Conservation (phyloP, 371 early-diverging fungal species). For the Mucor sp. region DNA sequence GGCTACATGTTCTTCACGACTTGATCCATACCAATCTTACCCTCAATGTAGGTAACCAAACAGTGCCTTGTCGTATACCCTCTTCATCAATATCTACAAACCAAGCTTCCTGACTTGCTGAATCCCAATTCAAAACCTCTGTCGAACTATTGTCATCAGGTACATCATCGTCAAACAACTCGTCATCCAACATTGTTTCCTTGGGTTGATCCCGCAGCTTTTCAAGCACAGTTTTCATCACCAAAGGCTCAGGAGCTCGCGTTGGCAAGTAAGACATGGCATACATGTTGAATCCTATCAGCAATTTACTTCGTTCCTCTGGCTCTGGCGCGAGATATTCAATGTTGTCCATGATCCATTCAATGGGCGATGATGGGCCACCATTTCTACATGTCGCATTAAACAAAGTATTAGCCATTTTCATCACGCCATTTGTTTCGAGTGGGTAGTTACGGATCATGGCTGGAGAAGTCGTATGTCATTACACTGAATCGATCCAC, state of each 20-base stretch:
- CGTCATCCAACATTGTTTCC: slow-evolving; percentile 3
- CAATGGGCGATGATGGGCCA: slow-evolving; percentile 59
- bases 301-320: slow-evolving; percentile 44
- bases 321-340: slow-evolving; percentile 33
- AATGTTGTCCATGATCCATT: slow-evolving; percentile 63
- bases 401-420: neutral
- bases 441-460: slow-evolving; percentile 30
- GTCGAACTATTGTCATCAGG: slow-evolving; percentile 4
- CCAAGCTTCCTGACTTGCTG: slow-evolving; percentile 47
- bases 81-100: slow-evolving; percentile 41
- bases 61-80: slow-evolving; percentile 32
- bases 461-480: slow-evolving; percentile 64
- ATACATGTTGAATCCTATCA: slow-evolving; percentile 61
- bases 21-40: slow-evolving; percentile 12
- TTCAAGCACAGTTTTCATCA: slow-evolving; percentile 38
- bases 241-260: slow-evolving; percentile 31
- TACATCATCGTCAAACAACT: slow-evolving; percentile 13
- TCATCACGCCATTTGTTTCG: neutral
- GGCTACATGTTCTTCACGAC: neutral
- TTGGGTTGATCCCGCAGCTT: slow-evolving; percentile 25
- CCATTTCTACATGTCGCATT: slow-evolving; percentile 26
- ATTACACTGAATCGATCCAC: slow-evolving; percentile 64
- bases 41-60: slow-evolving; percentile 59
- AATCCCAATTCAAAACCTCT: slow-evolving; percentile 48
- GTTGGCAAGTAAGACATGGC: slow-evolving; percentile 49